Percentiles rank a stretch among this genome's conserved stretches.
Evolutionary conservation across 345 rosid species (phyloP).

Genomic region (Pelargonium nanum): DNA sequence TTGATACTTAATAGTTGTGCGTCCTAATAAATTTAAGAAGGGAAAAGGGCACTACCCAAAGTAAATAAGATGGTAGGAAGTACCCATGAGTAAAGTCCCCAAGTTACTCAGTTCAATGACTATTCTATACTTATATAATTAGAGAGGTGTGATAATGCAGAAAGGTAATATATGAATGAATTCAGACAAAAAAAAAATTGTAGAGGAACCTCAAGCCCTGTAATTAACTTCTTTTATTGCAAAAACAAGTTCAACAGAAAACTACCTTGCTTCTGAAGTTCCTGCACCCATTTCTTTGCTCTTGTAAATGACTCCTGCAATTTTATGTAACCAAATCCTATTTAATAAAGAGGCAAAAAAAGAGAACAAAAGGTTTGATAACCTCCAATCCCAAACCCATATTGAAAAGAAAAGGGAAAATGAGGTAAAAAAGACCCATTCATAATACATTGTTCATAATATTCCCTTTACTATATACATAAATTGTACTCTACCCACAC

Average conservation of each 20-base stretch:
- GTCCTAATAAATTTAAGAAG: background rate
- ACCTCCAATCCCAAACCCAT: too few species aligned
- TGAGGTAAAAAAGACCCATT: background rate
- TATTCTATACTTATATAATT: too few species aligned
- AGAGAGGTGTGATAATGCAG: background rate
- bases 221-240: background rate
- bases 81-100: background rate
- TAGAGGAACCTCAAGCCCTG: background rate
- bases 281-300: constrained; percentile 61
- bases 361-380: background rate
- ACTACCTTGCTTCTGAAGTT: constrained; percentile 53
- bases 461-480: too few species aligned
- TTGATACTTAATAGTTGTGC: background rate
- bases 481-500: too few species aligned
- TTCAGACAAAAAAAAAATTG: too few species aligned
- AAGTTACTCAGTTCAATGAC: background rate
- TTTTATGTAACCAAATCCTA: constrained; percentile 4
- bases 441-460: too few species aligned
- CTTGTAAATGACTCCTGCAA: constrained; percentile 42
- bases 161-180: background rate
- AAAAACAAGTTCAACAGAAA: background rate
- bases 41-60: background rate
- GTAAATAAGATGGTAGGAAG: background rate
- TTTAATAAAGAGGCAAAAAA: background rate
- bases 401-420: background rate